Evolutionary conservation across 2,329 filamentous ascomycete genomes (phyloP).

Genomic region (Penicillium sp.): DNA sequence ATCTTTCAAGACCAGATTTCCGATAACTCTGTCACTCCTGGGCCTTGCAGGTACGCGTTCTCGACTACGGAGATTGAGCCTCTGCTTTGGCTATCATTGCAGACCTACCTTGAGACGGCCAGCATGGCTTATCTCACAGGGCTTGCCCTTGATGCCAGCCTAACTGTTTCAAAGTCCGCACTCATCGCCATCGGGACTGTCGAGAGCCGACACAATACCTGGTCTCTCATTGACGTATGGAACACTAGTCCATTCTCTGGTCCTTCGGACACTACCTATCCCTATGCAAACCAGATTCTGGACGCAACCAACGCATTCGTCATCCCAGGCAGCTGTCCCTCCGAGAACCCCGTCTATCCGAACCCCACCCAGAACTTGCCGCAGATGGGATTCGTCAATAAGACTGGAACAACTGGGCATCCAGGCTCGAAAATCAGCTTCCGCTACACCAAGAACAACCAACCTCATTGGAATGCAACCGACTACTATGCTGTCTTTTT

Average conservation of each 20-base stretch:
- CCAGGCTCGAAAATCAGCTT: conserved; percentile 12
- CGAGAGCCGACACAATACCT: conserved; percentile 48
- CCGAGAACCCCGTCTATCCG: conserved; percentile 13
- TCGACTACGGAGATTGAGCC: conserved; percentile 18
- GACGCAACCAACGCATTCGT: conserved; percentile 11
- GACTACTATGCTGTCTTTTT: conserved; percentile 13
- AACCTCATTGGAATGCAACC: neutral
- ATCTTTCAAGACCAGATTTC: conserved; percentile 53
- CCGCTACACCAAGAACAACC: neutral
- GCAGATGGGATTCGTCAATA: conserved; percentile 8
- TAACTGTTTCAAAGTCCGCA: conserved; percentile 39
- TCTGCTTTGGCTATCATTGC: conserved; percentile 6
- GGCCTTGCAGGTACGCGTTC: conserved; percentile 40
- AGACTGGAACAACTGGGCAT: conserved; percentile 9
- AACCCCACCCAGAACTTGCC: conserved; percentile 11
- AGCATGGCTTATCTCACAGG: conserved; percentile 20
- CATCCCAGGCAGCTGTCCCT: conserved; percentile 4
- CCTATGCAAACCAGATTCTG: conserved; percentile 17
- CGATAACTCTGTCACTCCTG: conserved; percentile 47
- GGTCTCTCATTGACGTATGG: conserved; percentile 50
- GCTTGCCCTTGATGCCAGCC: conserved; percentile 28
- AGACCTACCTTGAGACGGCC: conserved; percentile 16
- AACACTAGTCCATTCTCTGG: conserved; percentile 46
- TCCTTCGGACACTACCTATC: conserved; percentile 46
- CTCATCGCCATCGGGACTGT: conserved; percentile 43